Evolutionary conservation across 768 basidiomycete species (phyloP), one percentile per base, ranked within the genome.

Genomic region (Nidularia pulvinata): DNA sequence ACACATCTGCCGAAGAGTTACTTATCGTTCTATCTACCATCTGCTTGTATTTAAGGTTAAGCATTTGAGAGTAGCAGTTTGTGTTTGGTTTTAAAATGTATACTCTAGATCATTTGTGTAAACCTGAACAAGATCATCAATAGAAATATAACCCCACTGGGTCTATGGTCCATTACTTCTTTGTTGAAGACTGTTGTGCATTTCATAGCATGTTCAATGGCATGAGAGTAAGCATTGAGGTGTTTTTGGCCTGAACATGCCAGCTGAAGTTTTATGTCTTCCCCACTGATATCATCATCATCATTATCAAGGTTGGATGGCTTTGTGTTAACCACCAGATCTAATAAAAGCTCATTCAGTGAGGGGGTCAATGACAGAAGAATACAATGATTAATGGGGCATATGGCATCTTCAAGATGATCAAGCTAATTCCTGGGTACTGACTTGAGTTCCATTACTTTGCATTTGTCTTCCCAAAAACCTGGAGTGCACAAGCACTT

Each of bases 401-500:
- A 34, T 2, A 69, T 53, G 0, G 73, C 72, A 1, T 49, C 43
- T 6, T 72, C 64, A 0, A 76, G 56, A 45, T 72, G 61, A 5
- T 59, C 53, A 6, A 69, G 63, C 75, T 72, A 77, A 1, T 49
- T 56, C 3, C 33, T 22, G 6, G 65, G 70, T 5, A 73, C 32
- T 33, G 54, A 35, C 30, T 65, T 51, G 51, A 33, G 53, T 6
- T 46, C 33, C 43, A 62, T 61, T 3, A 9, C 33, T 1, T 62
- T 48, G 7, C 56, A 59, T n/a, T 57, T 56, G 11, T 69, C 65
- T 32, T 69, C 65, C 0, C 65, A 61, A 0, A 71, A 33, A 1
- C 63, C 60, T 2, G 74, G 74, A 7, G 65, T 63, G 42, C 74
- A 75, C 3, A 76, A 48, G 0, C 64, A 43, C 16, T 59, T 59